Base-by-base conservation (phyloP, 257 asterid genomes). In the Striga asiatica region DNA sequence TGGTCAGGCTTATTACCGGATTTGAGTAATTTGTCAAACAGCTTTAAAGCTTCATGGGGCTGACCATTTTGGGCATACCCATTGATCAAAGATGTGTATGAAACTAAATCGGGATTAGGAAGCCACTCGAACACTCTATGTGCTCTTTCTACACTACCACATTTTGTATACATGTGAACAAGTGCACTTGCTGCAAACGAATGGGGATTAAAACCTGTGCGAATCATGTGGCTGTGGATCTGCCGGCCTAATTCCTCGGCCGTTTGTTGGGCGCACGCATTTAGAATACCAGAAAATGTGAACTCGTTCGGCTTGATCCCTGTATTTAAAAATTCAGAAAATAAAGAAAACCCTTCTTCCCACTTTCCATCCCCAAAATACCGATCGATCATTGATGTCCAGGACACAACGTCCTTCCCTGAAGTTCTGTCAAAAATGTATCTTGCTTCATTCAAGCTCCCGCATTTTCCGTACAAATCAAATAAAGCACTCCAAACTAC, bases 321-420 rank as follows among this genome's bases (percentile, higher is more conserved):
- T 0, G 94, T 76, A 6, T 17, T 54, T 22, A 69, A 42, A 43
- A 86, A 51, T 58, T 68, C 66, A 3, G 82, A 80, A 47, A 86
- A 80, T 63, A 83, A 66, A 8, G 67, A 62, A 48, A 78, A 51
- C 21, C 94, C 88, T 10, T 83, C 91, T 51, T 76, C 74, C 81
- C 81, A 79, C 58, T 67, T 83, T 37, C 88, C 83, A 42, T 78
- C 88, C 56, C 79, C 79, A 38, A 83, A 86, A 56, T 75, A 86
- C 47, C 85, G 73, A 66, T 80, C 91, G 3, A 83, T 83, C 94
- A 86, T 86, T 1, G 91, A 25, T 18, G 95, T 86, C 94, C 95
- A 83, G 0, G 84, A 74, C 24, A 86, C 84, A 16, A 81, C 65
- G 69, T 86, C 94, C 54, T 70, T 83, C 23, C 78, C 91, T 27